Percentiles rank a stretch among this genome's conserved stretches.
These are phyloP conservation scores for Erythrophleum fordii DNA, from an alignment of 306 rosid species.

Conservation along the genomic window DNA sequence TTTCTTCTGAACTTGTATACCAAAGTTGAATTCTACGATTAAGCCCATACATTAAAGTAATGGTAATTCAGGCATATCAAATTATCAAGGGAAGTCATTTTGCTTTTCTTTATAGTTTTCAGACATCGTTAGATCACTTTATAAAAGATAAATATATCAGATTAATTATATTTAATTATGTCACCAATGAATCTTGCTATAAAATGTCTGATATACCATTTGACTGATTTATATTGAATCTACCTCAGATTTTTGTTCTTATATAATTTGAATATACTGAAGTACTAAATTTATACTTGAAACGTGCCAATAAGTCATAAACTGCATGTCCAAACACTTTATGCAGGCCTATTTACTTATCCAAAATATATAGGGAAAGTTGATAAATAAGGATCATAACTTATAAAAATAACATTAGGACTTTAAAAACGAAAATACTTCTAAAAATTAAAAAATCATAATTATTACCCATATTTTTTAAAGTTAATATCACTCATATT, in stretches of 20 bases:
- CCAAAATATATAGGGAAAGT: background rate
- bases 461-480: no score
- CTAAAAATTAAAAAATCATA: no score
- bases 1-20: constrained; percentile 5
- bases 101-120: background rate
- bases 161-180: no score
- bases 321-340: background rate
- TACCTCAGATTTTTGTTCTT: background rate
- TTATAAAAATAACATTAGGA: no score
- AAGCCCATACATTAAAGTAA: no score
- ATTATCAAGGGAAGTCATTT: background rate
- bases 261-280: background rate
- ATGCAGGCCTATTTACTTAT: background rate
- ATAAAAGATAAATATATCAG: no score
- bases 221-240: background rate
- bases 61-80: background rate
- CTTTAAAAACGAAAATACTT: no score
- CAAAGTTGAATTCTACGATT: background rate
- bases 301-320: background rate
- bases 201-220: no score
- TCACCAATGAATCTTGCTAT: no score
- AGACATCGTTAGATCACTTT: background rate
- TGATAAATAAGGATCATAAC: background rate
- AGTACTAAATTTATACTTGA: background rate
- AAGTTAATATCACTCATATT: no score